phyloP scores from a whole-genome alignment of 2,329 filamentous ascomycete genomes.

The Xylaria sp. region DNA sequence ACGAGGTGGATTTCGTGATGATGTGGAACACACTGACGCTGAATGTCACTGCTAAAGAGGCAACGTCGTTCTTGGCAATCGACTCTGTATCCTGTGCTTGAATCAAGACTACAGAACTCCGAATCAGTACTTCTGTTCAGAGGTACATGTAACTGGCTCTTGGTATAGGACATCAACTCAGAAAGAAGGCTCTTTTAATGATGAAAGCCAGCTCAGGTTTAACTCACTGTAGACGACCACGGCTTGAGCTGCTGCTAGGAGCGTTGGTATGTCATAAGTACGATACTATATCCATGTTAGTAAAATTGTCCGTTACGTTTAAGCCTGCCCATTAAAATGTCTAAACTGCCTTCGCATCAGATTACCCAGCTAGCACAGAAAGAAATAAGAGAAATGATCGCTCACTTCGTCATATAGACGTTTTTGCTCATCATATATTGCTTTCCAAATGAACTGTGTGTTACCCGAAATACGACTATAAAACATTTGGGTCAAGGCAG shows the following conservation, averaged over 20 bases:
- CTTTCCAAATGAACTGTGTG: conserved; percentile 41
- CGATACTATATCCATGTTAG: conserved; percentile 6
- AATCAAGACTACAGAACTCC: conserved; percentile 35
- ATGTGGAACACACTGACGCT: neutral
- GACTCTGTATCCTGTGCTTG: conserved; percentile 39
- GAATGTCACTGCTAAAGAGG: conserved; percentile 25
- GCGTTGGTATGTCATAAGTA: conserved; percentile 16
- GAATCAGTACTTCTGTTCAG: conserved; percentile 25
- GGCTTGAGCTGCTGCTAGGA: conserved; percentile 23
- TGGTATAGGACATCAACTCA: neutral
- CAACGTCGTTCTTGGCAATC: conserved; percentile 28
- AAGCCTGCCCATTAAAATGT: neutral
- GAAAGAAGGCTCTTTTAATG: neutral
- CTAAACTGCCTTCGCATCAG: neutral
- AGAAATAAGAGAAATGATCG: neutral
- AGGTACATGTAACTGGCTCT: neutral
- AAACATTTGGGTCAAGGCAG: conserved; percentile 41
- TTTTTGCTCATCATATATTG: conserved; percentile 41
- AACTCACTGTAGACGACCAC: conserved; percentile 19
- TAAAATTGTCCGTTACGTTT: neutral
- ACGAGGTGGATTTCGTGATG: neutral
- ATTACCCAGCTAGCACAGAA: neutral
- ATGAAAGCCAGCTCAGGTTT: neutral
- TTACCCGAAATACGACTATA: conserved; percentile 38
- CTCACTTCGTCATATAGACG: conserved; percentile 37